Percentiles rank a stretch among this genome's conserved stretches.
Conservation (phyloP, 1,139 yeast species). For the Saccharomycopsis hybrid region DNA sequence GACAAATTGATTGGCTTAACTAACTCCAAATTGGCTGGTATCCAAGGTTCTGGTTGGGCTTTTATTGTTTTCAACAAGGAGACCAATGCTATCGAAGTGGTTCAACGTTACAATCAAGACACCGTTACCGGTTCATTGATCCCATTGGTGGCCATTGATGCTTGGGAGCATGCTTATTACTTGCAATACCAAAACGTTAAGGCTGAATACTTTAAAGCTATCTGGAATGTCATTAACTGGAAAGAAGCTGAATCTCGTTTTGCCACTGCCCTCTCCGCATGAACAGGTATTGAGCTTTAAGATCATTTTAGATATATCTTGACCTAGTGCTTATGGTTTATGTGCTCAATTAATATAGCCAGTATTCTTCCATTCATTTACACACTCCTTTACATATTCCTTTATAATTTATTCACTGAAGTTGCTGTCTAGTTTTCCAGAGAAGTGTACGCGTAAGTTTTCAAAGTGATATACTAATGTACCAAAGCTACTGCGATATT, state of each 20-base stretch:
- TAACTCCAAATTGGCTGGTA: conserved; percentile 78
- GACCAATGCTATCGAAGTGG: conserved; percentile 76
- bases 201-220: conserved; percentile 91
- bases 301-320: too few relatives aligned
- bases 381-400: too few relatives aligned
- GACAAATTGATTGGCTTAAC: conserved; percentile 65
- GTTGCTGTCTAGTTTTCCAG: too few relatives aligned
- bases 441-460: too few relatives aligned
- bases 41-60: conserved; percentile 98
- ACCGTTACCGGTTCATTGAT: conserved; percentile 68
- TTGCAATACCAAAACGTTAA: conserved; percentile 92
- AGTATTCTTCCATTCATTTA: too few relatives aligned
- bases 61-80: conserved; percentile 84
- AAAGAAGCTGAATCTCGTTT: conserved; percentile 78
- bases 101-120: conserved; percentile 88
- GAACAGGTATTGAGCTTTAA: too few relatives aligned
- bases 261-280: conserved; percentile 24
- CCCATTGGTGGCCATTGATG: conserved; percentile 90
- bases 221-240: conserved; percentile 98
- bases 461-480: too few relatives aligned
- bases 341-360: too few relatives aligned
- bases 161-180: conserved; percentile 99
- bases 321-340: too few relatives aligned
- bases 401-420: too few relatives aligned
- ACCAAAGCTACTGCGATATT: too few relatives aligned